These are phyloP conservation scores for Stephania cephalantha DNA, from an alignment of 164 flowering plant species.

Conservation along the genomic window DNA sequence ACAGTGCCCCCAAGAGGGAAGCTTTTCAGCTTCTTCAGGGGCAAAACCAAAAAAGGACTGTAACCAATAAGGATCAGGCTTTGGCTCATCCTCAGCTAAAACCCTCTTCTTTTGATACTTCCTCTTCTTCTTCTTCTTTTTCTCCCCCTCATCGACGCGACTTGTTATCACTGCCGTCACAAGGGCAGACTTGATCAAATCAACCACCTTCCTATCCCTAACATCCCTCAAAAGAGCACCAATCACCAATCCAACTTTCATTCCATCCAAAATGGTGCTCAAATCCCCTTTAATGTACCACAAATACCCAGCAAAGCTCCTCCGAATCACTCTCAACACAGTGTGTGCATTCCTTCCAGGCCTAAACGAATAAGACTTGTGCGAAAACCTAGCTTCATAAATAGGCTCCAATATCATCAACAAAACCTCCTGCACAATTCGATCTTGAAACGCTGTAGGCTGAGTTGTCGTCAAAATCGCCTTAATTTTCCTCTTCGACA, in stretches of 20 bases:
- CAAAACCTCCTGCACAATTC: conserved; percentile 88
- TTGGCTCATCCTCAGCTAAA: conserved; percentile 90
- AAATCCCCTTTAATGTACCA: conserved; percentile 93
- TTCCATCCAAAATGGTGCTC: conserved; percentile 83
- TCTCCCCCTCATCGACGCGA: conserved; percentile 38
- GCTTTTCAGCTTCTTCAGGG: conserved; percentile 86
- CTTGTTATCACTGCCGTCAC: conserved; percentile 73
- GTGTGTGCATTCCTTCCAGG: conserved; percentile 92
- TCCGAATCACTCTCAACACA: conserved; percentile 68
- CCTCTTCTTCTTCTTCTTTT: conserved; percentile 64
- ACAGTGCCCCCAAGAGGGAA: conserved; percentile 92
- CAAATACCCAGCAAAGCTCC: conserved; percentile 84
- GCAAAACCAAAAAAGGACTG: conserved; percentile 85
- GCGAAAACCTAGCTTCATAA: conserved; percentile 80
- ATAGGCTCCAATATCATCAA: conserved; percentile 88
- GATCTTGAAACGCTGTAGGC: conserved; percentile 75
- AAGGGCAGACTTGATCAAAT: conserved; percentile 72
- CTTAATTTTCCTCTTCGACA: conserved; percentile 83
- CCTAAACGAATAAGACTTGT: conserved; percentile 82
- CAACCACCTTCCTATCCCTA: conserved; percentile 82
- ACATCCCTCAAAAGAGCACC: conserved; percentile 87
- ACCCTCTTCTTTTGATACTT: conserved; percentile 94
- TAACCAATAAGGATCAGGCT: conserved; percentile 96
- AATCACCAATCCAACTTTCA: conserved; percentile 82
- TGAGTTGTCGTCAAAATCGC: conserved; percentile 80